Percentiles rank a stretch among this genome's conserved stretches.
Conservation (phyloP, 441 rosid genomes). For the Adansonia madagascariensis region DNA sequence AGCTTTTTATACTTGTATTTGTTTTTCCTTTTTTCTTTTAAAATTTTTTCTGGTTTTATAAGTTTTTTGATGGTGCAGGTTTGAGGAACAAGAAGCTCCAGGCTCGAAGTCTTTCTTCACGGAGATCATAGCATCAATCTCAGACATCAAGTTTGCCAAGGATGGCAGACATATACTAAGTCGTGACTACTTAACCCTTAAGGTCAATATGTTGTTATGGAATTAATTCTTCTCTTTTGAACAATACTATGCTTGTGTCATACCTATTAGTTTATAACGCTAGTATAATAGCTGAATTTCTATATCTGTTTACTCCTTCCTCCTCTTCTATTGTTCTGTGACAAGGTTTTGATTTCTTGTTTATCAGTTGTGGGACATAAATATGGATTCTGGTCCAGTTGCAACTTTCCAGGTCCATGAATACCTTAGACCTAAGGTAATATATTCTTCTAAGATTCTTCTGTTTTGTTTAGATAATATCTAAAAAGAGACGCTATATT, state of each 20-base stretch:
- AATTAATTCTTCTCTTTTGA: constrained; percentile 16
- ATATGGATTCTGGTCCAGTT: constrained; percentile 97
- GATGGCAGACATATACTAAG: constrained; percentile 92
- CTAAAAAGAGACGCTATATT: neutral
- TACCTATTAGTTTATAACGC: neutral
- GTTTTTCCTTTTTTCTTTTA: constrained; percentile 11
- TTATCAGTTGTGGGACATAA: constrained; percentile 91
- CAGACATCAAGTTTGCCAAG: constrained; percentile 91
- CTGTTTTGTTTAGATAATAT: neutral
- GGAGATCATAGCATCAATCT: constrained; percentile 98
- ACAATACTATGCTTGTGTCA: neutral
- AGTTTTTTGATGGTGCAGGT: constrained; percentile 54
- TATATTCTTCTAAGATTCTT: constrained; percentile 18
- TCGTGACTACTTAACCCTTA: constrained; percentile 98
- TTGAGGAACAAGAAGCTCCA: constrained; percentile 93
- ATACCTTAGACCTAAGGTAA: constrained; percentile 87
- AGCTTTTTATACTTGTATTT: neutral
- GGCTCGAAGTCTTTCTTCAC: constrained; percentile 95
- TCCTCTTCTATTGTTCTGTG: constrained; percentile 4
- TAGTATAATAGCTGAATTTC: neutral
- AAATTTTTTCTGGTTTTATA: constrained; percentile 21
- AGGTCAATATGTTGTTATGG: constrained; percentile 53
- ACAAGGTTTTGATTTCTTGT: constrained; percentile 23
- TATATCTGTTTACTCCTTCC: neutral
- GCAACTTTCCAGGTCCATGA: constrained; percentile 93